These are phyloP conservation scores for Endogone sp. DNA, from an alignment of 192 early-diverging fungal genomes.

Conservation along the genomic window DNA sequence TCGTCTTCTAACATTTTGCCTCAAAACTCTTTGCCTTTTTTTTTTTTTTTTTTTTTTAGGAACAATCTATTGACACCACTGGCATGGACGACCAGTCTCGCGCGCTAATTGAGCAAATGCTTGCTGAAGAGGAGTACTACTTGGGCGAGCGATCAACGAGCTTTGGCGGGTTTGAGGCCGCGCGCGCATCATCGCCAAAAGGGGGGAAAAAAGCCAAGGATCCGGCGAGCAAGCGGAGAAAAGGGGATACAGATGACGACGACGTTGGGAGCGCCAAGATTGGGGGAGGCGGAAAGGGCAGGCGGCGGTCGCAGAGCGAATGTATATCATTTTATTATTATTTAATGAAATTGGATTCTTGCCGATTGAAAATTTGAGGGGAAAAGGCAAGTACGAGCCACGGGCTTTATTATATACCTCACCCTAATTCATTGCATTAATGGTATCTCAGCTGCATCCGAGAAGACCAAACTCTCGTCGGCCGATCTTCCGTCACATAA, in stretches of 20 bases:
- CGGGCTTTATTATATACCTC: no score
- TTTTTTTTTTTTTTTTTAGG: neutral
- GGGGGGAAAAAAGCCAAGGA: conserved; percentile 11
- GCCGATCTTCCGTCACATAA: conserved; percentile 46
- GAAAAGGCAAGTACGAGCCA: no score
- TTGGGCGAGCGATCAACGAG: conserved; percentile 23
- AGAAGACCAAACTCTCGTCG: conserved; percentile 35
- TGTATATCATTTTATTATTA: conserved; percentile 6
- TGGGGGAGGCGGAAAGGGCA: conserved; percentile 8
- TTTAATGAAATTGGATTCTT: neutral
- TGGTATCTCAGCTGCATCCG: conserved; percentile 16
- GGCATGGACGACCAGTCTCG: conserved; percentile 55
- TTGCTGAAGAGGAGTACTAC: conserved; percentile 60
- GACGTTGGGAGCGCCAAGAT: neutral
- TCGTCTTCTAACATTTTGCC: neutral
- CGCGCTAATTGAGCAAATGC: conserved; percentile 54
- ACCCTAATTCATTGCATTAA: neutral
- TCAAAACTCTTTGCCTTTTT: neutral
- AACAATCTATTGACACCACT: neutral
- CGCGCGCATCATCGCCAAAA: neutral
- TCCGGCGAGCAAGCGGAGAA: conserved; percentile 27
- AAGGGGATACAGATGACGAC: neutral
- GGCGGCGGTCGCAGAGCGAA: neutral
- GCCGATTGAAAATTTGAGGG: no score
- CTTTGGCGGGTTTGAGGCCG: conserved; percentile 12